A percentile compares a stretch with the other conserved stretches of the same genome.
Evolutionary conservation across 1,284 basidiomycete genomes (phyloP).

Genomic region (Cutaneotrichosporon spelunceum): DNA sequence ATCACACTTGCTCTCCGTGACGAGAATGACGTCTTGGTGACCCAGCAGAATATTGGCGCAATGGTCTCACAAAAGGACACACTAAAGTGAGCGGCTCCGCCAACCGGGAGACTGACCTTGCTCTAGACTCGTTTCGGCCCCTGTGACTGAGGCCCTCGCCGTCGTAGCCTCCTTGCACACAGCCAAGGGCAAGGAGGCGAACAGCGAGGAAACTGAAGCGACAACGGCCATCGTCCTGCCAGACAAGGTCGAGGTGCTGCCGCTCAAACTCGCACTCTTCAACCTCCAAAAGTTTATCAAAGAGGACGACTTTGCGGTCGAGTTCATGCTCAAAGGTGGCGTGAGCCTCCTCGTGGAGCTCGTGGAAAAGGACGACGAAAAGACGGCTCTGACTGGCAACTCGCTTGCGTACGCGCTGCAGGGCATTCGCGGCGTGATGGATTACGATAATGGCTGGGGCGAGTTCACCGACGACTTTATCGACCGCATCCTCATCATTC

Average conservation of each 20-base stretch:
- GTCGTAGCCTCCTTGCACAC: conserved; percentile 40
- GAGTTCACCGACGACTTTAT: conserved; percentile 37
- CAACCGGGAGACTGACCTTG: background rate
- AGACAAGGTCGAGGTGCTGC: conserved; percentile 36
- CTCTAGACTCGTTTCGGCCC: conserved; percentile 41
- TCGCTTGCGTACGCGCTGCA: conserved; percentile 62
- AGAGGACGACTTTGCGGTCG: conserved; percentile 83
- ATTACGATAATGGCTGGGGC: conserved; percentile 43
- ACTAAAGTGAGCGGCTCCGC: conserved; percentile 62
- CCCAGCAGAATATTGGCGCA: conserved; percentile 75
- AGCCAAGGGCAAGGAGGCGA: conserved; percentile 17
- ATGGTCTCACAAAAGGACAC: conserved; percentile 75
- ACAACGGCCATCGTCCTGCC: conserved; percentile 12
- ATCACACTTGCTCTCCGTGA: conserved; percentile 80
- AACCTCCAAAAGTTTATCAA: conserved; percentile 81
- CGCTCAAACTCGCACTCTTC: conserved; percentile 55
- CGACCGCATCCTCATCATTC: conserved; percentile 65
- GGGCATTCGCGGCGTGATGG: conserved; percentile 41
- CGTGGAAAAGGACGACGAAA: conserved; percentile 54
- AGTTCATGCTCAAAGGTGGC: conserved; percentile 74
- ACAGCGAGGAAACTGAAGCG: background rate
- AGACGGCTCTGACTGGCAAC: conserved; percentile 64
- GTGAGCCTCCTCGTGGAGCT: conserved; percentile 70
- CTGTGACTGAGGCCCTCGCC: conserved; percentile 41
- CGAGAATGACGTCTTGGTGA: conserved; percentile 82